Base-by-base conservation (phyloP, 2,329 filamentous ascomycete genomes). In the Alternaria incomplexa region DNA sequence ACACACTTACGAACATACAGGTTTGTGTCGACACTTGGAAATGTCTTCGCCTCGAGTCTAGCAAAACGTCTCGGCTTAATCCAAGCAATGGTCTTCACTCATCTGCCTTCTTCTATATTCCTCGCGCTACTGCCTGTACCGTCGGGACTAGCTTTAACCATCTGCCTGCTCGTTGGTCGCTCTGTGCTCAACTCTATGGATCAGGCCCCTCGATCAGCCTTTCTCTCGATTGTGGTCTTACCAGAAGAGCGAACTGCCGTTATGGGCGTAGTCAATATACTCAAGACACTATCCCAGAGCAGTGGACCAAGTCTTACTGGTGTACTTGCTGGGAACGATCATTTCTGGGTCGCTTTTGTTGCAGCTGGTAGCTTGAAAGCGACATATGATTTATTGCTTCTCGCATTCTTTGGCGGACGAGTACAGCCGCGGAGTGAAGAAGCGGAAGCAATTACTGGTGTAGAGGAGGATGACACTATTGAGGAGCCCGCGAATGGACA, bases 1-100 rank as follows among this genome's bases (percentile, higher is more conserved):
- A 43, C 25, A 50, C 10, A 15, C 47, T 62, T 22, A 62, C 20
- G n/a, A 20, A 47, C n/a, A 6, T 17, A 43, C 26, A 75, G 73
- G 74, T 72, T 75, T 50, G 67, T 79, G 6, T 75, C 74, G 13
- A 78, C 76, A 1, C 58, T 75, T 15, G 73, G 75, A 25, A 78
- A 72, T 45, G 51, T 79, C 11, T 76, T 78, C 32, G 73, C 75
- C 9, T 69, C 75, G 25, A 75, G 74, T 1, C 87, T 93, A 36
- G 85, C 92, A 47, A 89, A 89, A 67, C 87, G 90, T 61, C 82
- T 88, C 50, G 85, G 86, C 15, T 81, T 85, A 44, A 82, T 88
- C 32, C 83, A 83, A 64, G 77, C 76, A 15, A 81, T 81, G 79
- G 77, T 80, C 4, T 63, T 66, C 43, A 81, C 79, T 1, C 79